phyloP scores from a whole-genome alignment of 2,329 filamentous ascomycete species.

The Amesomyces nigricolor region DNA sequence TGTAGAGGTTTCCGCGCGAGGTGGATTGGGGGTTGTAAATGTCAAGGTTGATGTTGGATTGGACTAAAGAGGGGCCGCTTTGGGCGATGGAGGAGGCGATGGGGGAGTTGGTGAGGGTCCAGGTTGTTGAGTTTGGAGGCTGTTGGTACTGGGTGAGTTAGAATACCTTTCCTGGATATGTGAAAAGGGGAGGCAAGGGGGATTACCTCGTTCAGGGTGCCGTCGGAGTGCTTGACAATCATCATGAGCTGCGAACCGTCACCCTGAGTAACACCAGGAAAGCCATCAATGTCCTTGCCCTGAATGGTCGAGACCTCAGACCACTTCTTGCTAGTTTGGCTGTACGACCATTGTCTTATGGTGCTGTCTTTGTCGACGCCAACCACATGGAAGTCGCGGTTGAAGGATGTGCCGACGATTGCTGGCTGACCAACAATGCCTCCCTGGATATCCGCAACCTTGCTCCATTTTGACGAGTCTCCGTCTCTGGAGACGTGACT shows the following conservation, averaged over 20 bases:
- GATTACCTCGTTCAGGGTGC: slow-evolving; percentile 21
- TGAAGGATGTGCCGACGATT: slow-evolving; percentile 21
- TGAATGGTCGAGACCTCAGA: slow-evolving; percentile 6
- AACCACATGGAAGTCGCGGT: slow-evolving; percentile 20
- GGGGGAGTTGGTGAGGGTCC: slow-evolving; percentile 7
- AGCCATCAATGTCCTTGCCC: slow-evolving; percentile 14
- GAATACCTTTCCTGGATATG: background rate
- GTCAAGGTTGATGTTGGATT: slow-evolving; percentile 19
- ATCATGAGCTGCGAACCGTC: slow-evolving; percentile 18
- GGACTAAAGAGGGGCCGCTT: slow-evolving; percentile 20
- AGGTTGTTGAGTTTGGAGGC: slow-evolving; percentile 10
- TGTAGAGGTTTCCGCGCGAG: slow-evolving; percentile 18
- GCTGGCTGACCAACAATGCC: slow-evolving; percentile 15
- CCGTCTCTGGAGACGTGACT: slow-evolving; percentile 17
- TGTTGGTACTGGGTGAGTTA: slow-evolving; percentile 13
- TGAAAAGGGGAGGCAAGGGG: background rate
- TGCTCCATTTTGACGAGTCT: slow-evolving; percentile 9
- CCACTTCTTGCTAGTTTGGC: slow-evolving; percentile 12
- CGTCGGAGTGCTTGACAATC: slow-evolving; percentile 21
- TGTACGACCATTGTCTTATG: slow-evolving; percentile 18
- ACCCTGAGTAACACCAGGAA: slow-evolving; percentile 17
- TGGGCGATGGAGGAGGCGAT: slow-evolving; percentile 17
- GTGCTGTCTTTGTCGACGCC: background rate
- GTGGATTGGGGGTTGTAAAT: slow-evolving; percentile 10
- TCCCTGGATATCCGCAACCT: background rate